Base-by-base conservation (phyloP, 1,284 basidiomycete species). In the Pisolithus thermaeus region DNA sequence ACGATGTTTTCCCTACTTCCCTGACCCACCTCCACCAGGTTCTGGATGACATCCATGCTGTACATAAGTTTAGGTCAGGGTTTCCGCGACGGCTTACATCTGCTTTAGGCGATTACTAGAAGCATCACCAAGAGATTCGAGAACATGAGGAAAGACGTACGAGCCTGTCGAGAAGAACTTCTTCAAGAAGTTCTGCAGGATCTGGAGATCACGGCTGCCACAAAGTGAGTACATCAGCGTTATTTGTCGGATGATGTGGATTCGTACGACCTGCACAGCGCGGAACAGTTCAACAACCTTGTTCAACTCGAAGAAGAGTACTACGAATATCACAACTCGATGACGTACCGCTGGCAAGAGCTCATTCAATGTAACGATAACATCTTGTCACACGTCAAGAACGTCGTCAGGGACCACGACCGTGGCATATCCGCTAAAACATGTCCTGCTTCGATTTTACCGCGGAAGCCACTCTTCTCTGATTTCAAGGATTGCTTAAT, bases 291-390 rank as follows among this genome's bases (percentile, higher is more conserved):
- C 59, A 73, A 76, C 54, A 54, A 50, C 36, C 59, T 79, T 7
- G 64, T 77, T 28, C 62, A 62, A 35, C 63, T 78, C 18, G 73
- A 78, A 55, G 68, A 71, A 39, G 66, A 71, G 42, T 77, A 77
- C 52, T 67, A 72, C 35, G 65, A 61, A 32, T 59, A 66, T 41
- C 64, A 69, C n/a, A 63, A 64, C 35, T 54, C 62, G 37, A 54
- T 73, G 27, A 59, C 56, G 23, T 55, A 57, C 35, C 60, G 57
- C 14, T 69, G 69, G 58, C 73, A 76, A 49, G 68, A 69, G 22
- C 54, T 72, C 37, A 56, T 64, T 39, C 60, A 65, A 37, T 58
- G 63, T 38, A 72, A 70, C 43, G 59, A 61, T 30, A 57, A 59
- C 18, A 59, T 68, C 30, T 60, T 62, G 37, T 46, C 46, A 20